These are phyloP conservation scores for Dissophora globulifera DNA, from an alignment of 192 early-diverging fungal genomes.

Conservation along the genomic window DNA sequence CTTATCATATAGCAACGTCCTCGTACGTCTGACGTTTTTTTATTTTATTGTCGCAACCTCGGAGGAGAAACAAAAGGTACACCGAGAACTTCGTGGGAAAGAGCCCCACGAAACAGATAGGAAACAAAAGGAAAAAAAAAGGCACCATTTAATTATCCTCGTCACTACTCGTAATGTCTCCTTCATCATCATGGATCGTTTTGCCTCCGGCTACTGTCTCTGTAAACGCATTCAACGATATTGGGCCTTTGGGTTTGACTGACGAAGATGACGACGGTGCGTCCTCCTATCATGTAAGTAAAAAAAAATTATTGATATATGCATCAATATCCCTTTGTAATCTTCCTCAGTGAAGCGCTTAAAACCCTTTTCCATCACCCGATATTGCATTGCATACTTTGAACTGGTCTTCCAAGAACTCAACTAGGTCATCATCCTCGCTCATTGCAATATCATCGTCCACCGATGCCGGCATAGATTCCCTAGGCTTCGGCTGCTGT, in stretches of 20 bases:
- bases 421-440: slow-evolving; percentile 37
- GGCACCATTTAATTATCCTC: slow-evolving; percentile 9
- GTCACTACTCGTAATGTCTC: slow-evolving; percentile 32
- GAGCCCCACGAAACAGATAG: not conserved
- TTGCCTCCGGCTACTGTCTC: slow-evolving; percentile 35
- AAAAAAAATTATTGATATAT: too few species aligned
- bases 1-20: too few species aligned
- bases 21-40: too few species aligned
- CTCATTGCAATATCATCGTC: slow-evolving; percentile 10
- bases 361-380: too few species aligned
- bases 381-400: too few species aligned
- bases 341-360: too few species aligned
- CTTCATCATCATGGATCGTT: slow-evolving; percentile 19
- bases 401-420: slow-evolving; percentile 27
- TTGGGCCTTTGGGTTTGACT: slow-evolving; percentile 22
- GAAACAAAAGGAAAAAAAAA: not conserved
- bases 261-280: not conserved
- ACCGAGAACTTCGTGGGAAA: slow-evolving; percentile 2
- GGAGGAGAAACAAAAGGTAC: not conserved
- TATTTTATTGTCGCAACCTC: too few species aligned
- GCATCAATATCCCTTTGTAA: too few species aligned
- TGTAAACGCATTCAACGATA: slow-evolving; percentile 41
- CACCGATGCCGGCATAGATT: too few species aligned
- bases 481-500: too few species aligned
- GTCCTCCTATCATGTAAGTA: slow-evolving; percentile 18